These are phyloP conservation scores for Bodo saltans DNA, from an alignment of 78 protist species.

Conservation along the genomic window DNA sequence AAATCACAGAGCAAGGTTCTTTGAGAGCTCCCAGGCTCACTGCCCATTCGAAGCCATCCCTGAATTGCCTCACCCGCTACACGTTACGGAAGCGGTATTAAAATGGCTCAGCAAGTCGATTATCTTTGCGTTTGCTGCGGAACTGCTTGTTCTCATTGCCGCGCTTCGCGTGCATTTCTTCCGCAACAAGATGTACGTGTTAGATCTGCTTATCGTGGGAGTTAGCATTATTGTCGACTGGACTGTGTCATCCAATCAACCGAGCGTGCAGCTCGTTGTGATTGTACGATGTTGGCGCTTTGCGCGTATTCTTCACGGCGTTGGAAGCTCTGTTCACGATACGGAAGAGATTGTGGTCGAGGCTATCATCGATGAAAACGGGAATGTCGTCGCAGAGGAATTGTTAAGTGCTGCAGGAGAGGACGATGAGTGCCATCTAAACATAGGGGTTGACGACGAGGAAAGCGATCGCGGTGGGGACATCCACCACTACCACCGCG, in stretches of 20 bases:
- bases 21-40: too few species aligned
- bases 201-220: neutral
- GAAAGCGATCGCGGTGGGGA: too few species aligned
- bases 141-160: neutral
- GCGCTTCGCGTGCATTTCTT: neutral
- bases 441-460: too few species aligned
- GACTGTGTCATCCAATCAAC: neutral
- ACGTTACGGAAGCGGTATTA: neutral
- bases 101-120: neutral
- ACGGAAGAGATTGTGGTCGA: neutral
- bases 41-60: too few species aligned
- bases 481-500: too few species aligned
- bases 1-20: too few species aligned
- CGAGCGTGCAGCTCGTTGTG: neutral
- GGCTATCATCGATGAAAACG: too few species aligned
- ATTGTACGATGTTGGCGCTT: neutral
- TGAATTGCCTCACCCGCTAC: constrained; percentile 11
- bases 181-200: neutral
- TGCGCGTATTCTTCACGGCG: neutral
- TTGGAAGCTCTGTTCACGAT: neutral
- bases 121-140: neutral
- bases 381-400: too few species aligned
- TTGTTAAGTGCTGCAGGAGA: too few species aligned
- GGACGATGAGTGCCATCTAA: too few species aligned
- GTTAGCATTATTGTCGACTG: neutral